Evolutionary conservation across 768 basidiomycete species (phyloP).

Genomic region (Cubamyces lactineus): DNA sequence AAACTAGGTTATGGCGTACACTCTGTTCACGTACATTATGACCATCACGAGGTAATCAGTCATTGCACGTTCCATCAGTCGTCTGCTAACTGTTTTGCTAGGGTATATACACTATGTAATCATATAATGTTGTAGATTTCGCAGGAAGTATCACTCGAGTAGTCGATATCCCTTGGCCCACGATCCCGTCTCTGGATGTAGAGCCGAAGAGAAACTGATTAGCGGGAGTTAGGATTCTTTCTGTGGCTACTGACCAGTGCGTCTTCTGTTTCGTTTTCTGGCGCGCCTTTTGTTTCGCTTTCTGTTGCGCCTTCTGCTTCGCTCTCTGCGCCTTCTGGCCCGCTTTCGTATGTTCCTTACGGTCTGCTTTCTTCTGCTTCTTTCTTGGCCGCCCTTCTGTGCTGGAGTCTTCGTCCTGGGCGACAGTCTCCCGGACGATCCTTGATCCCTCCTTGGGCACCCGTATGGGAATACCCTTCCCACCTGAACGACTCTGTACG

Average conservation of each 20-base stretch:
- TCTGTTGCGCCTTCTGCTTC: too few species aligned
- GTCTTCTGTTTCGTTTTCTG: too few species aligned
- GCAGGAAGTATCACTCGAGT: background rate
- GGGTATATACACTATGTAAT: conserved; percentile 9
- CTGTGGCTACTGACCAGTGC: too few species aligned
- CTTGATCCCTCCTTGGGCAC: too few species aligned
- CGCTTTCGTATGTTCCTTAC: too few species aligned
- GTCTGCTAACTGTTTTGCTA: background rate
- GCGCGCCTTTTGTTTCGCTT: too few species aligned
- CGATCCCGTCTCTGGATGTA: too few species aligned
- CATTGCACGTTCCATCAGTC: background rate
- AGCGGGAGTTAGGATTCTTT: too few species aligned
- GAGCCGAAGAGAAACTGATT: too few species aligned
- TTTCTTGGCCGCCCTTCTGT: background rate
- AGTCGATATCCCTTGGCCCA: background rate
- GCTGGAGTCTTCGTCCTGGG: background rate
- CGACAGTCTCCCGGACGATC: background rate
- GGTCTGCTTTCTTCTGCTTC: background rate
- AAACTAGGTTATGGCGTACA: background rate
- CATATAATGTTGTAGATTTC: conserved; percentile 6
- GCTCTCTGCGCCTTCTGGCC: too few species aligned
- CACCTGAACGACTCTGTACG: too few species aligned
- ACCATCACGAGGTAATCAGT: background rate
- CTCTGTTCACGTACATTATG: conserved; percentile 7
- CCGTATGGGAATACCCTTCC: too few species aligned